Conservation (phyloP, 176 grass and related monocot species). For the Bromus sterilis region DNA sequence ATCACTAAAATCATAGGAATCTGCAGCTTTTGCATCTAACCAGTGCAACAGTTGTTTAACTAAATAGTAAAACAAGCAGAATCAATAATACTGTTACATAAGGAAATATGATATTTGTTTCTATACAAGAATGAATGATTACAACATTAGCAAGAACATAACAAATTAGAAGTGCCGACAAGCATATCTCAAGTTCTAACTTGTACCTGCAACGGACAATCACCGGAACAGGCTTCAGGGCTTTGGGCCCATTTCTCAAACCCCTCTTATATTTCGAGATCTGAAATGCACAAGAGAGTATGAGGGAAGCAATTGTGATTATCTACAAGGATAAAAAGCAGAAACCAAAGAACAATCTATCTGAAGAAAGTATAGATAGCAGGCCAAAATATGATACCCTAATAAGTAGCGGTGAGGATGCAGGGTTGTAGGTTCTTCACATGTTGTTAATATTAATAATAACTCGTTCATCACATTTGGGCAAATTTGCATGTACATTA, state of each 20-base stretch:
- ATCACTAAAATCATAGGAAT: neutral
- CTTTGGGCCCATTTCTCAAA: conserved; percentile 89
- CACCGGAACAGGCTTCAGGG: conserved; percentile 83
- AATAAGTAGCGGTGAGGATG: neutral
- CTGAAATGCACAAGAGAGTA: conserved; percentile 35
- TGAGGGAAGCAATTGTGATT: neutral
- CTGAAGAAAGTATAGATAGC: neutral
- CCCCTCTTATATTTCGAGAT: conserved; percentile 73
- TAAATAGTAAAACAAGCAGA: neutral
- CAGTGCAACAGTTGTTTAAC: neutral
- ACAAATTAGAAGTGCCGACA: neutral
- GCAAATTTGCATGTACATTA: neutral
- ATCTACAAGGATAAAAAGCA: neutral
- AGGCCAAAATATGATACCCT: neutral
- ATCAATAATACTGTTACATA: neutral
- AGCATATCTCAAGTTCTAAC: neutral
- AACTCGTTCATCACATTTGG: neutral
- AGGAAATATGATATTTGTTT: neutral
- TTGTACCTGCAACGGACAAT: conserved; percentile 92
- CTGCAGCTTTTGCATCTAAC: neutral
- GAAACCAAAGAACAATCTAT: neutral
- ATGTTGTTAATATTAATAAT: neutral
- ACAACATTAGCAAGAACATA: neutral
- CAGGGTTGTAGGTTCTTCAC: neutral
- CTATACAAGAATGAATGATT: neutral